Conservation (phyloP, 768 basidiomycete species). For the Thelephora ganbajun region DNA sequence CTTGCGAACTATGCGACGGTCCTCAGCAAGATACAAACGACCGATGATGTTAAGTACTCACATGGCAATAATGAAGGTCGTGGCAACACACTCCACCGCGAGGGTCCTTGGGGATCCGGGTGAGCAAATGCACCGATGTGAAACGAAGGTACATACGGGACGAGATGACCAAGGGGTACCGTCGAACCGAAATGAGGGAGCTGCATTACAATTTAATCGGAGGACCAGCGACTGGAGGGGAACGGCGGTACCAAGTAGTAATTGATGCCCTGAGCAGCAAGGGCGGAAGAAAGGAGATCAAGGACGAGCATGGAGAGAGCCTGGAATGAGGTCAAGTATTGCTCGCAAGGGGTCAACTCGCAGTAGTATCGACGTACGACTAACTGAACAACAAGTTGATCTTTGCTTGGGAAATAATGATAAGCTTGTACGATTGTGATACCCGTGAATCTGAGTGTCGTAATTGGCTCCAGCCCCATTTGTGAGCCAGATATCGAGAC, state of each 20-base stretch:
- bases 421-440: constrained; percentile 29
- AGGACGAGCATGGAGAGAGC: constrained; percentile 12
- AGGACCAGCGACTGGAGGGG: not conserved
- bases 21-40: not conserved
- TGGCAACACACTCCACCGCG: constrained; percentile 27
- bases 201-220: constrained; percentile 10
- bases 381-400: constrained; percentile 16
- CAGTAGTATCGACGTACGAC: constrained; percentile 13
- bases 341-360: not conserved
- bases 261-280: constrained; percentile 30
- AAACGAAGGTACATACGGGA: constrained; percentile 18
- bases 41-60: constrained; percentile 9
- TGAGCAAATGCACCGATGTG: not conserved
- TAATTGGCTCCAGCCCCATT: not conserved
- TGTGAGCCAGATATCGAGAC: not conserved
- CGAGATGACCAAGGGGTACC: constrained; percentile 22
- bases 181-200: constrained; percentile 30
- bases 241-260: constrained; percentile 24
- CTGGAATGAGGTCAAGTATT: constrained; percentile 3
- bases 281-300: constrained; percentile 24
- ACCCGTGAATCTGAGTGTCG: constrained; percentile 20
- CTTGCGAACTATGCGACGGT: constrained; percentile 23
- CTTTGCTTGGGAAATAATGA: constrained; percentile 23
- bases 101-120: constrained; percentile 17
- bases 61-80: constrained; percentile 30